A percentile compares a stretch with the other conserved stretches of the same genome.
These are phyloP conservation scores for Thalia dealbata DNA, from an alignment of 176 grass and related monocot genomes.

Conservation along the genomic window DNA sequence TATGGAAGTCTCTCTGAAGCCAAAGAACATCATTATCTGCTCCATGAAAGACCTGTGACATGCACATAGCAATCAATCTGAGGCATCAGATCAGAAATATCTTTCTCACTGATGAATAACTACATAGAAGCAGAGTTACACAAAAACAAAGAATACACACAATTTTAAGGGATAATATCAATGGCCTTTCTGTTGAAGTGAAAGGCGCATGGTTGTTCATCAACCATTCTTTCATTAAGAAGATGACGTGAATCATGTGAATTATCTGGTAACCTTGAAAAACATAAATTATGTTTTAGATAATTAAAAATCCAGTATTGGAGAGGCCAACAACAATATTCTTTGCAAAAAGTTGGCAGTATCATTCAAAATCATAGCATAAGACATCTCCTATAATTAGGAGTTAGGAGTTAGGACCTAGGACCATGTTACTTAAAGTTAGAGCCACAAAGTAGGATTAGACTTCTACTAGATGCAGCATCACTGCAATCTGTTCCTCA, in stretches of 20 bases:
- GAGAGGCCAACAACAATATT: neutral
- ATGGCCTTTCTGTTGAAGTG: neutral
- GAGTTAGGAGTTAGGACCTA: too few species aligned
- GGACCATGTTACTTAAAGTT: neutral
- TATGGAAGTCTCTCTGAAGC: conserved; percentile 98
- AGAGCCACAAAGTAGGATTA: neutral
- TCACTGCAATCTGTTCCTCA: neutral
- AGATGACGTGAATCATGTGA: neutral
- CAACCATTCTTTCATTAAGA: neutral
- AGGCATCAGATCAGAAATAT: neutral
- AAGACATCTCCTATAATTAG: neutral
- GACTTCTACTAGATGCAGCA: neutral
- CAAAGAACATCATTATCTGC: conserved; percentile 95
- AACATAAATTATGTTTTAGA: neutral
- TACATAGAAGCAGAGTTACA: neutral
- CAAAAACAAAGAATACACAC: neutral
- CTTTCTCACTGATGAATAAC: neutral
- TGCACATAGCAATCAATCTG: neutral
- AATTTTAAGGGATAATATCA: neutral
- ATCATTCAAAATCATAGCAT: neutral
- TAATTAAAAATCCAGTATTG: neutral
- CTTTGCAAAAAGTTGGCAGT: neutral
- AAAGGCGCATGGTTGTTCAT: neutral
- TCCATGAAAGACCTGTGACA: conserved; percentile 72
- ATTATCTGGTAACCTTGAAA: neutral